These are phyloP conservation scores for Silybum marianum DNA, from an alignment of 129 eudicot species.

Conservation along the genomic window DNA sequence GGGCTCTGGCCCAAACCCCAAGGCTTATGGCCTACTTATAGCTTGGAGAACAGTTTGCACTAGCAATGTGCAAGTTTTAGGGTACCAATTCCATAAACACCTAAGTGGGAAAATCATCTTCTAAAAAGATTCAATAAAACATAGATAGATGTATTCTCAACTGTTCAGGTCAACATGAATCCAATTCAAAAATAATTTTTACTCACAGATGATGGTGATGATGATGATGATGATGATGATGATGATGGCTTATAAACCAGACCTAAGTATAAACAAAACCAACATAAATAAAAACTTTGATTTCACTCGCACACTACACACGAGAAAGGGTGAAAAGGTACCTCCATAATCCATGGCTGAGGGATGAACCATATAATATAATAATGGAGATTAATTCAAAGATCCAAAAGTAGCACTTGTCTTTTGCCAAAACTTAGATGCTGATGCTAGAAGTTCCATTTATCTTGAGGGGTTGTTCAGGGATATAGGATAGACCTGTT, in stretches of 20 bases:
- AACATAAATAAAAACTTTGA: background rate
- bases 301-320: constrained; percentile 9
- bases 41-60: background rate
- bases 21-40: background rate
- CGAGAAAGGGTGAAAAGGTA: constrained; percentile 6
- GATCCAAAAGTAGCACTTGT: background rate
- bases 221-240: too few species aligned
- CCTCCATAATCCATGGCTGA: background rate
- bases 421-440: constrained; percentile 19
- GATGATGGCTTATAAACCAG: background rate
- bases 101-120: background rate
- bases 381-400: background rate
- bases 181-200: background rate
- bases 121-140: background rate
- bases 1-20: background rate
- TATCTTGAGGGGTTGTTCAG: constrained; percentile 84
- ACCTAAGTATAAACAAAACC: constrained; percentile 12
- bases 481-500: constrained; percentile 72
- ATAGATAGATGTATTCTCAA: background rate
- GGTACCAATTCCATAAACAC: too few species aligned
- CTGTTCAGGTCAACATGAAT: background rate
- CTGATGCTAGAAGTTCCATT: constrained; percentile 65
- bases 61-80: background rate
- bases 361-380: background rate
- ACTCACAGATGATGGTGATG: constrained; percentile 4